These are phyloP conservation scores for Cladosporium sp. DNA, from an alignment of 2,329 filamentous ascomycete genomes.

Conservation along the genomic window DNA sequence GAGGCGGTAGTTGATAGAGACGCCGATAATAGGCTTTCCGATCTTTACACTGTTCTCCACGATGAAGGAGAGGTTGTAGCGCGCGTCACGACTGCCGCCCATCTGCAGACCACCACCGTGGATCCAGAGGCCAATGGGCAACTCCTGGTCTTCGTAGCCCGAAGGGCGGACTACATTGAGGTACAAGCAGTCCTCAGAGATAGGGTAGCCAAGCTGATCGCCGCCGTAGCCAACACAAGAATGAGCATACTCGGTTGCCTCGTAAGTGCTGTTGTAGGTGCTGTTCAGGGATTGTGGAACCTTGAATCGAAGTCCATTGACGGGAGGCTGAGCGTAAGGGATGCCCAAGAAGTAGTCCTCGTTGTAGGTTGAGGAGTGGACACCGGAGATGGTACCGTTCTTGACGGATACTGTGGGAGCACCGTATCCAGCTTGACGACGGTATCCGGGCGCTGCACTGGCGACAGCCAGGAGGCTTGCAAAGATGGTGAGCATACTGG, in stretches of 20 bases:
- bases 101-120: constrained; percentile 51
- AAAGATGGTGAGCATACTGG: constrained; percentile 18
- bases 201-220: constrained; percentile 37
- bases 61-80: constrained; percentile 64
- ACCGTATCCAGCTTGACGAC: constrained; percentile 14
- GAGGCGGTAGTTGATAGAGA: constrained; percentile 65
- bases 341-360: constrained; percentile 51
- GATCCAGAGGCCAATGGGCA: constrained; percentile 50
- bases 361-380: constrained; percentile 42
- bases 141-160: constrained; percentile 43
- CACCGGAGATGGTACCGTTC: constrained; percentile 46
- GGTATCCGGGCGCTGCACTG: constrained; percentile 15
- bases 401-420: constrained; percentile 40
- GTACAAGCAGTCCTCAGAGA: constrained; percentile 61
- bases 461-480: constrained; percentile 18
- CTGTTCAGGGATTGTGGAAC: constrained; percentile 37
- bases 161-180: constrained; percentile 61
- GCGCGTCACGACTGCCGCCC: constrained; percentile 50
- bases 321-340: constrained; percentile 40
- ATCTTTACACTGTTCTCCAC: constrained; percentile 49
- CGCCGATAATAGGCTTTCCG: constrained; percentile 55
- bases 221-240: constrained; percentile 45
- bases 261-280: constrained; percentile 41
- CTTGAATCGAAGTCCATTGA: constrained; percentile 36
- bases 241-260: constrained; percentile 45